Base-by-base conservation (phyloP, 805 yeast genomes). In the Pichia cephalocereana region DNA sequence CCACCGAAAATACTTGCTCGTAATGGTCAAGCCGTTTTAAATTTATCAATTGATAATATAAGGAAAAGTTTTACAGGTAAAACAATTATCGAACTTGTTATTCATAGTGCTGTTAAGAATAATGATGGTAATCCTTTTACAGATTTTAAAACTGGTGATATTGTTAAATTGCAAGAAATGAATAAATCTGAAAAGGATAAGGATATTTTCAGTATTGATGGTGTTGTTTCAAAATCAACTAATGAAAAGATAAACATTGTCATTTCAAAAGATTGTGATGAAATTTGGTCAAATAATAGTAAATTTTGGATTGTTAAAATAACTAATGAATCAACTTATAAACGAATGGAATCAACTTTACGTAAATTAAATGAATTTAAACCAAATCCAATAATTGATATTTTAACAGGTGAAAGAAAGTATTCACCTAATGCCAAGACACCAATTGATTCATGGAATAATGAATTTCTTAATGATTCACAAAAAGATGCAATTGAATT, bases 51-150 rank as follows among this genome's bases (percentile, higher is more conserved):
- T 14, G 72, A 74, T n/a, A 78, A 79, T 47, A 65, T 85, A 2
- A 70, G 83, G 47, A 83, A 90, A 0, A 95, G 96, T 0, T 66
- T 87, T 10, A 95, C 87, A 15, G 96, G 96, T 2, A 77, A 81
- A 49, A 69, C 80, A 1, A 69, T 83, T 6, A 56, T 87, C 14
- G 95, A 87, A 53, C 64, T 91, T 9, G 46, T 69, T 57, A 17
- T 66, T 70, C 30, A 91, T 6, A 46, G 56, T 18, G 58, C 56
- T 6, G 37, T 49, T 19, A 62, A 60, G 34, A 36, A 12, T 6
- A 14, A 38, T 10, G 9, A 43, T n/a, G 43, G 38, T n/a, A 40
- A 34, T 0, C 37, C 37, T 8, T 32, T 32, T 15, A 32, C n/a
- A 15, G 77, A 77, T 26, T 61, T 87, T 28, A 73, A 80, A 53